Conservation (phyloP, 163 green algal species). For the Scenedesmus sp. region DNA sequence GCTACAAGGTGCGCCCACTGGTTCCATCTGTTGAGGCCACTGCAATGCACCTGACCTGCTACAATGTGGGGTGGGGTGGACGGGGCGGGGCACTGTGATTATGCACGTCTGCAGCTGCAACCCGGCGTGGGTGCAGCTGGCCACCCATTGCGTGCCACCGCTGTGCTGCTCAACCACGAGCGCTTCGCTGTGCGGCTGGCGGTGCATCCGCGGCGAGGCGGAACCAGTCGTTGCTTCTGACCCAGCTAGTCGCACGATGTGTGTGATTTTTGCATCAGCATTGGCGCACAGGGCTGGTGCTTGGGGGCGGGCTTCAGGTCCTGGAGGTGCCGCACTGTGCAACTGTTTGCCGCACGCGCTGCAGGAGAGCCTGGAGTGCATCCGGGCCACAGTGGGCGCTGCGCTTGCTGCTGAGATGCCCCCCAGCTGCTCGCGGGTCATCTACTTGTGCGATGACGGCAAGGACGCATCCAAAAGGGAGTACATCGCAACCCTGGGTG, state of each 20-base stretch:
- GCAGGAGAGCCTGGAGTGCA: conserved; percentile 74
- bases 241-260: no score
- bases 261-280: no score
- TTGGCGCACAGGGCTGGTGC: no score
- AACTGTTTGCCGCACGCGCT: neutral
- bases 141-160: no score
- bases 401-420: conserved; percentile 74
- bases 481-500: conserved; percentile 67
- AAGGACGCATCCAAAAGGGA: conserved; percentile 75
- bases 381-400: conserved; percentile 74
- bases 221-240: no score
- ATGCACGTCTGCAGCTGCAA: no score
- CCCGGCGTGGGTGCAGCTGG: no score
- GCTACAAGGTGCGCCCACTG: conserved; percentile 72
- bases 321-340: neutral
- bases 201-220: neutral
- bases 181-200: neutral
- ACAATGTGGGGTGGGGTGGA: no score
- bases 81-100: no score
- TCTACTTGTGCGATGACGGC: conserved; percentile 87
- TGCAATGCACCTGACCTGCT: no score
- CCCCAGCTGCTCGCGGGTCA: conserved; percentile 34
- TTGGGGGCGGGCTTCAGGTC: no score
- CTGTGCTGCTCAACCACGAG: neutral
- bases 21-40: no score